A percentile compares a stretch with the other conserved stretches of the same genome.
These are phyloP conservation scores for Farysia itapuensis DNA, from an alignment of 1,284 basidiomycete genomes.

Conservation along the genomic window DNA sequence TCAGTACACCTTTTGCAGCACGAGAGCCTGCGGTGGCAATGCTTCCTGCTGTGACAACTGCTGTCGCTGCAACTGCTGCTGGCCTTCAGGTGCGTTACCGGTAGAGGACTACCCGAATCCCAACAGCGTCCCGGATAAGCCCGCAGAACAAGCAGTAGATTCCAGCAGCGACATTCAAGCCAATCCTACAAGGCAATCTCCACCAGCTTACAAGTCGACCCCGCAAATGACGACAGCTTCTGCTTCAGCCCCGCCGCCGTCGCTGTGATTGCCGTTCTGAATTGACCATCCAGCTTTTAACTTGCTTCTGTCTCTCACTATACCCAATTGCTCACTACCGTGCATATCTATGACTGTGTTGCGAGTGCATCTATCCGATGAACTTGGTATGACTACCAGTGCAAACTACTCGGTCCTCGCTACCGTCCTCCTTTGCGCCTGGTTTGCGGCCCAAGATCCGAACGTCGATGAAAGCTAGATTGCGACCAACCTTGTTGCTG, in stretches of 20 bases:
- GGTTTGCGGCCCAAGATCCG: slow-evolving; percentile 22
- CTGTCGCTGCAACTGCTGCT: slow-evolving; percentile 33
- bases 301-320: too few relatives aligned
- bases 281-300: too few relatives aligned
- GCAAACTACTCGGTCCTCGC: slow-evolving; percentile 23
- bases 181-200: background rate
- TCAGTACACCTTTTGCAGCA: slow-evolving; percentile 19
- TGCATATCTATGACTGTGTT: background rate
- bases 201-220: slow-evolving; percentile 19
- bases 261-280: too few relatives aligned
- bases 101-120: slow-evolving; percentile 36
- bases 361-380: slow-evolving; percentile 14
- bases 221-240: slow-evolving; percentile 23
- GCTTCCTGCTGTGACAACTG: slow-evolving; percentile 24
- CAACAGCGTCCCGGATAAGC: slow-evolving; percentile 3
- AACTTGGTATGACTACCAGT: slow-evolving; percentile 35
- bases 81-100: slow-evolving; percentile 21
- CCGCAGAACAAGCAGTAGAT: slow-evolving; percentile 2
- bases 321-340: too few relatives aligned
- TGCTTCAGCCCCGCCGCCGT: too few relatives aligned
- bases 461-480: slow-evolving; percentile 42
- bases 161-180: background rate
- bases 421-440: slow-evolving; percentile 7
- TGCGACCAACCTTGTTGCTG: slow-evolving; percentile 35
- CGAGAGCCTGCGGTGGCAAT: slow-evolving; percentile 12